Percentiles rank a stretch among this genome's conserved stretches.
Conservation (phyloP, 2,329 filamentous ascomycete genomes). For the Cercospora beticola region DNA sequence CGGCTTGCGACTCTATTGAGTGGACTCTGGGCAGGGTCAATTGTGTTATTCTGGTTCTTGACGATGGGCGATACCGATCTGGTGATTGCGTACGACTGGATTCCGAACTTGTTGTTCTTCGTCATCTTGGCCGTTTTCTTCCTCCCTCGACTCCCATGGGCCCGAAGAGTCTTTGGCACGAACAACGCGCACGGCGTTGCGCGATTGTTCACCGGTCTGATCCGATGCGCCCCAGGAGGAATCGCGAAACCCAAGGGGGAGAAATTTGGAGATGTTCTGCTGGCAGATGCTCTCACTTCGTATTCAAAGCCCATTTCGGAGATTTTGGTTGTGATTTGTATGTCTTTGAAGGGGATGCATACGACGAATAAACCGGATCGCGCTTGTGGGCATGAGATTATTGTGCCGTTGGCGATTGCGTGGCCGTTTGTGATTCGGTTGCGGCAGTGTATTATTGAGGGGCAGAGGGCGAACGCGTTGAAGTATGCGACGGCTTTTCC, state of each 20-base stretch:
- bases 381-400: slow-evolving; percentile 71
- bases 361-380: slow-evolving; percentile 81
- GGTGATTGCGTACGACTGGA: slow-evolving; percentile 77
- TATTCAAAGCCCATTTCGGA: slow-evolving; percentile 92
- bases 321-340: slow-evolving; percentile 83
- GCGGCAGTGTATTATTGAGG: slow-evolving; percentile 89
- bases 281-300: slow-evolving; percentile 91
- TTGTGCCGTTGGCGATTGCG: slow-evolving; percentile 82
- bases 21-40: slow-evolving; percentile 66
- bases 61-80: slow-evolving; percentile 65
- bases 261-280: slow-evolving; percentile 89
- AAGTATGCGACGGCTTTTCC: slow-evolving; percentile 96
- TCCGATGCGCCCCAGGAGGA: slow-evolving; percentile 78
- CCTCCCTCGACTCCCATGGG: slow-evolving; percentile 50
- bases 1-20: slow-evolving; percentile 78
- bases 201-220: slow-evolving; percentile 72
- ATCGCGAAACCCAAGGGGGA: slow-evolving; percentile 83
- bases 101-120: slow-evolving; percentile 79
- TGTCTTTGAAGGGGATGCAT: slow-evolving; percentile 70
- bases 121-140: slow-evolving; percentile 68
- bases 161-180: slow-evolving; percentile 19
- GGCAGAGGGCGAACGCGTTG: slow-evolving; percentile 78
- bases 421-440: slow-evolving; percentile 83
- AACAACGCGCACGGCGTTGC: slow-evolving; percentile 59
- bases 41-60: slow-evolving; percentile 79